Conservation (phyloP, 2,329 filamentous ascomycete genomes). For the Allantophomopsis lycopodina region DNA sequence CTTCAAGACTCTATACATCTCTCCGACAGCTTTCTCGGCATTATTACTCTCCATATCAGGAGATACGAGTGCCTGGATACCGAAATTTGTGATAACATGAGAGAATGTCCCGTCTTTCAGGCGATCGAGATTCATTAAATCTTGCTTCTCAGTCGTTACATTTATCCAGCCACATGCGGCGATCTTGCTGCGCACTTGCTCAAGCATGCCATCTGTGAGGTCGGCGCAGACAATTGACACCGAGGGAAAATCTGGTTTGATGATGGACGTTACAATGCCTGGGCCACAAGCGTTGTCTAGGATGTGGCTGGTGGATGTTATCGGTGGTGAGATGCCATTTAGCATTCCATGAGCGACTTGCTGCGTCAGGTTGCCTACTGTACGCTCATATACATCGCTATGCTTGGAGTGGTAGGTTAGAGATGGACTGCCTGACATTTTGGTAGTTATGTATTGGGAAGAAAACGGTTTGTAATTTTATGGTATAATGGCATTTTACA, state of each 20-base stretch:
- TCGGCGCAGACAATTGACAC: conserved; percentile 80
- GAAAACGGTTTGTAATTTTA: too few relatives aligned
- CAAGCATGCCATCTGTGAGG: conserved; percentile 80
- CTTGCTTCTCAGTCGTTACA: conserved; percentile 70
- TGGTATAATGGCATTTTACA: too few relatives aligned
- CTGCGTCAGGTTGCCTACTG: too few relatives aligned
- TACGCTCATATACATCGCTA: too few relatives aligned
- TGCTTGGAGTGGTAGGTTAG: too few relatives aligned
- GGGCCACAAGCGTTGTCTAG: conserved; percentile 93
- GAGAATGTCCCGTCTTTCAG: conserved; percentile 91
- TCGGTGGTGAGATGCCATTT: not conserved
- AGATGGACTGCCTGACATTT: too few relatives aligned
- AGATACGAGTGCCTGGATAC: conserved; percentile 1
- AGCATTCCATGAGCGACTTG: too few relatives aligned
- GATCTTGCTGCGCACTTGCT: conserved; percentile 33
- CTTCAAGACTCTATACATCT: conserved; percentile 77
- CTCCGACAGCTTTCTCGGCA: conserved; percentile 53
- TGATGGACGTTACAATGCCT: conserved; percentile 89
- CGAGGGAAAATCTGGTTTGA: conserved; percentile 60
- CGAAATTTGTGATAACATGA: conserved; percentile 90
- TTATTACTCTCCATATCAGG: conserved; percentile 39
- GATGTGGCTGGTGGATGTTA: conserved; percentile 30
- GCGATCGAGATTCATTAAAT: conserved; percentile 44
- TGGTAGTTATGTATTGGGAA: too few relatives aligned
- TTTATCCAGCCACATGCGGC: conserved; percentile 48